Evolutionary conservation across 495 filamentous ascomycete genomes (phyloP).

Genomic region (Aspergillus bridgeri): DNA sequence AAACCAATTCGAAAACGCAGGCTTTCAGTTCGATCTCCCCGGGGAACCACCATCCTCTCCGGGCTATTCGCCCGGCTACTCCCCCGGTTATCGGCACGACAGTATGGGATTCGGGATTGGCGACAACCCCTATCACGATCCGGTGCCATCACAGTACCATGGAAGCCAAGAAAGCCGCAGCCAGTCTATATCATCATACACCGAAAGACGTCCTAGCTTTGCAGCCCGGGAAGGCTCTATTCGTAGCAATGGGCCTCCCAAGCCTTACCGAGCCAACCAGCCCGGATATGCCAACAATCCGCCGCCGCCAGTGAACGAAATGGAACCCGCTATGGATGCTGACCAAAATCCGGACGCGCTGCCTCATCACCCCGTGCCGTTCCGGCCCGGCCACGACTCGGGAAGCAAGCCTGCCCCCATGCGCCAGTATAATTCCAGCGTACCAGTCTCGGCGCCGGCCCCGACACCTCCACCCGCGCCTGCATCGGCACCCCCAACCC

Average conservation of each 20-base stretch:
- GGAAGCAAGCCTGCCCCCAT: slow-evolving; percentile 64
- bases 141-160: slow-evolving; percentile 9
- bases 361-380: slow-evolving; percentile 72
- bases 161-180: slow-evolving; percentile 10
- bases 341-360: slow-evolving; percentile 59
- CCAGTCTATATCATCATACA: slow-evolving; percentile 12
- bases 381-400: slow-evolving; percentile 69
- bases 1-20: slow-evolving; percentile 50
- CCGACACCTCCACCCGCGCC: slow-evolving; percentile 32
- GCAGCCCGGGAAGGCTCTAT: slow-evolving; percentile 9
- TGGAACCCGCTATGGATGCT: slow-evolving; percentile 16
- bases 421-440: slow-evolving; percentile 60
- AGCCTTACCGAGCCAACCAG: slow-evolving; percentile 24
- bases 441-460: slow-evolving; percentile 27
- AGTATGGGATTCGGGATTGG: slow-evolving; percentile 13
- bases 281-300: slow-evolving; percentile 19
- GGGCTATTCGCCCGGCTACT: slow-evolving; percentile 9
- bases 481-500: slow-evolving; percentile 18
- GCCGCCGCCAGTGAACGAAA: slow-evolving; percentile 14
- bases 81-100: slow-evolving; percentile 39
- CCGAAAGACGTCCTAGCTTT: slow-evolving; percentile 7
- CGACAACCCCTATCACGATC: slow-evolving; percentile 11
- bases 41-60: slow-evolving; percentile 35
- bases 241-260: slow-evolving; percentile 21
- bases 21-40: slow-evolving; percentile 67